A percentile compares a stretch with the other conserved stretches of the same genome.
phyloP scores from a whole-genome alignment of 208 protist genomes.

The Phytomonas serpens region DNA sequence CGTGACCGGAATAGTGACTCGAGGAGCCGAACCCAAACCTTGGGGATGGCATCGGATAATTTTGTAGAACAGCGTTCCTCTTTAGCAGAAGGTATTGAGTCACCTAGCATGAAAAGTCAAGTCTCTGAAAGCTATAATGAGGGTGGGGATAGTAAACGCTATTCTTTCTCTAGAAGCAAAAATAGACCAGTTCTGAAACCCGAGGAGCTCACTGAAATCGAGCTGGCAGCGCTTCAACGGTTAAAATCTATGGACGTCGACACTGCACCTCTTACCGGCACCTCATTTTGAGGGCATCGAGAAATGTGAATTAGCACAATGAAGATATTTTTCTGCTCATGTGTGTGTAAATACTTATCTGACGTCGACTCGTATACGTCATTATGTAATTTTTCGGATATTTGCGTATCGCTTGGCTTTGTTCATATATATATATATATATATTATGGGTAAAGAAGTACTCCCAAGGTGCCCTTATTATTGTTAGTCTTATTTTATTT shows the following conservation, averaged over 20 bases:
- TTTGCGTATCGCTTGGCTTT: constrained; percentile 6
- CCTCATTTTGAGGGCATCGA: neutral
- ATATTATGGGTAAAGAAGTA: constrained; percentile 12
- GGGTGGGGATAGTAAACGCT: neutral
- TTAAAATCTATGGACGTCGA: constrained; percentile 57
- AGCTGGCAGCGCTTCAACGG: constrained; percentile 45
- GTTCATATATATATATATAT: neutral
- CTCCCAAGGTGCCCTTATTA: neutral
- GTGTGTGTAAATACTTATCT: constrained; percentile 1
- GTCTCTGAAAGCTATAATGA: neutral
- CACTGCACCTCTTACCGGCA: constrained; percentile 20
- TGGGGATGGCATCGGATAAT: neutral
- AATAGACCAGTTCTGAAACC: constrained; percentile 33
- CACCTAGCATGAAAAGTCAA: neutral
- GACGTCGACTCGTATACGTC: neutral
- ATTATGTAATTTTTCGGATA: constrained; percentile 3
- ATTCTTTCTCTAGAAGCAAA: neutral
- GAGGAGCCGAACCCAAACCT: neutral
- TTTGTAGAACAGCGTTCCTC: neutral
- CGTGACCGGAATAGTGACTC: neutral
- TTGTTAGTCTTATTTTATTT: neutral
- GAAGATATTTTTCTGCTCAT: neutral
- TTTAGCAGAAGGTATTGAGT: neutral
- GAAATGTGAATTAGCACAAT: constrained; percentile 3
- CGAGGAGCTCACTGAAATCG: constrained; percentile 68